Evolutionary conservation across 208 protist species (phyloP).

Genomic region (Tritrichomonas musculus): DNA sequence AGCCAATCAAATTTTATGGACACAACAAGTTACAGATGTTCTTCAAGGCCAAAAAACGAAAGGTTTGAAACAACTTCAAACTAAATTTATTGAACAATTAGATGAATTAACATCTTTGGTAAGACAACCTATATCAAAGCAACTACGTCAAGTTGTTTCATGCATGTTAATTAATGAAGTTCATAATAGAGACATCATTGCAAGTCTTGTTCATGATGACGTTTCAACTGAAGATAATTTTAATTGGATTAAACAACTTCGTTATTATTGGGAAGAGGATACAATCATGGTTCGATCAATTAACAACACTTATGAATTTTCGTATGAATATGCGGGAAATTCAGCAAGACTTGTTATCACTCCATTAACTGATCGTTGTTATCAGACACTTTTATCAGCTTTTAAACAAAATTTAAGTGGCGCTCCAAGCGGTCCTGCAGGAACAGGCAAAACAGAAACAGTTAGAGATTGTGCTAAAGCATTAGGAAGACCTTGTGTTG

Average conservation of each 20-base stretch:
- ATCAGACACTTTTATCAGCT: constrained; percentile 54
- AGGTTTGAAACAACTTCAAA: neutral
- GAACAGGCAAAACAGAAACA: constrained; percentile 68
- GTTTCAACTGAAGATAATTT: constrained; percentile 77
- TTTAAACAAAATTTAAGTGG: constrained; percentile 57
- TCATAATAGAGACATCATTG: constrained; percentile 80
- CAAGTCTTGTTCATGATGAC: constrained; percentile 70
- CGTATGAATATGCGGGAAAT: constrained; percentile 67
- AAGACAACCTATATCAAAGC: neutral
- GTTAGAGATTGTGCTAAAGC: constrained; percentile 64
- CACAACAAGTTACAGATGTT: constrained; percentile 70
- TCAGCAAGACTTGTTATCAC: constrained; percentile 64
- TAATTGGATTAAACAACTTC: constrained; percentile 84
- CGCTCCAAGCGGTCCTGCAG: constrained; percentile 60
- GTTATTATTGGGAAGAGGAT: constrained; percentile 80
- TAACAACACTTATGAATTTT: constrained; percentile 52
- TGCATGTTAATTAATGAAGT: constrained; percentile 52
- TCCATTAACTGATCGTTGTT: constrained; percentile 65
- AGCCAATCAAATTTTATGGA: constrained; percentile 78
- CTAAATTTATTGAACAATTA: constrained; percentile 51
- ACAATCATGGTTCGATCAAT: constrained; percentile 48
- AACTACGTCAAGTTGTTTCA: constrained; percentile 32
- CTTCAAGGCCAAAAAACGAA: constrained; percentile 50
- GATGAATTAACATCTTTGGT: neutral
- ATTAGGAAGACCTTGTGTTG: constrained; percentile 55